Percentiles rank a stretch among this genome's conserved stretches.
Conservation (phyloP, 257 asterid genomes). For the Nicotiana otophora region DNA sequence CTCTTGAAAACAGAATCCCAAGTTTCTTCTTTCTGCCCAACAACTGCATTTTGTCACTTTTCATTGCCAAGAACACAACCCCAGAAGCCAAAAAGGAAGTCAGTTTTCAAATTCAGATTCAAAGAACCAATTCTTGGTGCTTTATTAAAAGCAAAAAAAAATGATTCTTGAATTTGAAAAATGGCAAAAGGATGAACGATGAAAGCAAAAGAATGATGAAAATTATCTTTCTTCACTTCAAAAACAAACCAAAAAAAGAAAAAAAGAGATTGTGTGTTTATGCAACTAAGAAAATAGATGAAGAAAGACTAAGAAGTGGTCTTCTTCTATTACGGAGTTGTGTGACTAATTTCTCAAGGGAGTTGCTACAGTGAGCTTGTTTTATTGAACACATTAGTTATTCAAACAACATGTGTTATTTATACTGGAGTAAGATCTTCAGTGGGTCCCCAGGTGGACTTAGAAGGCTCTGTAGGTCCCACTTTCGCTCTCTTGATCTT, state of each 20-base stretch:
- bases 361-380: neutral
- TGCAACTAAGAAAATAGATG: neutral
- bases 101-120: neutral
- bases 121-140: neutral
- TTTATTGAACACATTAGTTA: neutral
- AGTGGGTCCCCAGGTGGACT: neutral
- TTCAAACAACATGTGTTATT: neutral
- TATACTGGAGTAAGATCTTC: neutral
- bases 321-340: neutral
- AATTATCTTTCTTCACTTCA: neutral
- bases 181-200: neutral
- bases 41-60: neutral
- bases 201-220: neutral
- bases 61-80: neutral
- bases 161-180: neutral
- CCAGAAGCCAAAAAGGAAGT: neutral
- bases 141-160: neutral
- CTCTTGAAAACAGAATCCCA: neutral
- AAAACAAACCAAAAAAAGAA: neutral
- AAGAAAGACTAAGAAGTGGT: neutral
- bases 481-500: neutral
- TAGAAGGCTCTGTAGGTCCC: neutral
- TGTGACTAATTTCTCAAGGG: neutral
- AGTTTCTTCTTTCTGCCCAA: neutral
- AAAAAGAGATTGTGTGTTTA: neutral